Conservation (phyloP, 352 stramenopile genomes). For the Phytophthora pseudosyringae region DNA sequence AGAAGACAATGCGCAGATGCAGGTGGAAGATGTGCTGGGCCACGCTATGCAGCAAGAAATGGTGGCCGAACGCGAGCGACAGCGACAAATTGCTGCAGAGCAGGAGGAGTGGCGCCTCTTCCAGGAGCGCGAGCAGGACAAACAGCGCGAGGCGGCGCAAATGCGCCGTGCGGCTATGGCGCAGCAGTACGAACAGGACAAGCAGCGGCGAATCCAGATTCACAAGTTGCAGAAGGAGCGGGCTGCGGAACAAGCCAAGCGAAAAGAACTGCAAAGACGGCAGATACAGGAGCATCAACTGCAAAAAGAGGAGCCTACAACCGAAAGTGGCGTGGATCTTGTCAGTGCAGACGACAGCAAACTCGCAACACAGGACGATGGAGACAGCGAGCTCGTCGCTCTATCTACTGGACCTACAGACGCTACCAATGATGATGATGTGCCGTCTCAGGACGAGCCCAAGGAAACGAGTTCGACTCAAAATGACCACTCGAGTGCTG, state of each 20-base stretch:
- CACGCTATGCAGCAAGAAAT: constrained; percentile 42
- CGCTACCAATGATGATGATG: background rate
- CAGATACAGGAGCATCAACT: constrained; percentile 15
- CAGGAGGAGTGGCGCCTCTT: constrained; percentile 68
- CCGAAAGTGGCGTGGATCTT: background rate
- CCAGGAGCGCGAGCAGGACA: constrained; percentile 55
- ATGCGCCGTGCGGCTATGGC: constrained; percentile 56
- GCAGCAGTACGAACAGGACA: constrained; percentile 72
- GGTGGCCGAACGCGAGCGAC: constrained; percentile 47
- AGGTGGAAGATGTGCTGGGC: constrained; percentile 57
- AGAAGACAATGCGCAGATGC: constrained; percentile 50
- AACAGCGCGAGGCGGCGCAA: constrained; percentile 56
- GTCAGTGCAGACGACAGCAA: background rate
- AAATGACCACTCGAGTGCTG: background rate
- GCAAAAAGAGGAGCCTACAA: background rate
- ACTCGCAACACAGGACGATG: background rate
- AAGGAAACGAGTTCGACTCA: background rate
- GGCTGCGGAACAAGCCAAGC: constrained; percentile 36
- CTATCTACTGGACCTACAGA: background rate
- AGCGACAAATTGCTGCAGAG: constrained; percentile 60
- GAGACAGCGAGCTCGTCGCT: background rate
- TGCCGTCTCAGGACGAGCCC: background rate
- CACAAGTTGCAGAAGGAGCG: constrained; percentile 68
- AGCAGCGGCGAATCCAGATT: constrained; percentile 67
- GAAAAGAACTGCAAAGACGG: constrained; percentile 4